Conservation (phyloP, 2,329 filamentous ascomycete genomes). For the Xylariaceae sp. region DNA sequence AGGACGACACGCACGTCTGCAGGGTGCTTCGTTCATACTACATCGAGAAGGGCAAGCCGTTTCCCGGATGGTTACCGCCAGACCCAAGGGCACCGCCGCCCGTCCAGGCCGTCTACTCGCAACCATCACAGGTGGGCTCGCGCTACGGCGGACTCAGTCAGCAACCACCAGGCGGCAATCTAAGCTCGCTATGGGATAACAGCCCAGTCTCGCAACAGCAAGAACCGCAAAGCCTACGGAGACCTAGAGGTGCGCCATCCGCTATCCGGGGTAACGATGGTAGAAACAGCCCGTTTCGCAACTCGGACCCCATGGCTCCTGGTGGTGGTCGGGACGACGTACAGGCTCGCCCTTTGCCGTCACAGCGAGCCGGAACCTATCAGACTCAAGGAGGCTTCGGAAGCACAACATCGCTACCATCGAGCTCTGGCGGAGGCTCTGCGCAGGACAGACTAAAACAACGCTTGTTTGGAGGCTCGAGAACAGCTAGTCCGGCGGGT, state of each 20-base stretch:
- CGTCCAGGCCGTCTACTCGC: constrained; percentile 47
- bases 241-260: constrained; percentile 36
- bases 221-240: constrained; percentile 41
- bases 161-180: constrained; percentile 33
- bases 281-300: constrained; percentile 33
- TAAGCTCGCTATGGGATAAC: constrained; percentile 57
- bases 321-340: constrained; percentile 32
- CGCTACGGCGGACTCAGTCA: constrained; percentile 46
- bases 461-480: constrained; percentile 63
- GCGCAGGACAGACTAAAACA: constrained; percentile 81
- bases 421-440: constrained; percentile 42
- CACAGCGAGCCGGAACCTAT: constrained; percentile 68
- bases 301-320: constrained; percentile 29
- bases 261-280: constrained; percentile 28
- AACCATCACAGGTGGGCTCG: constrained; percentile 45
- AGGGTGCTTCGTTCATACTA: constrained; percentile 92
- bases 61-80: constrained; percentile 82
- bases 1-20: constrained; percentile 93
- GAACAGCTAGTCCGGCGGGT: constrained; percentile 50
- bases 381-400: constrained; percentile 45
- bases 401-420: constrained; percentile 33
- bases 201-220: constrained; percentile 34
- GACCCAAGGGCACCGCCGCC: constrained; percentile 71
- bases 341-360: constrained; percentile 59
- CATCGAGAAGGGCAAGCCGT: constrained; percentile 73